Evolutionary conservation across 2,329 filamentous ascomycete species (phyloP), one percentile per base, ranked within the genome.

Genomic region (Acarospora socialis): DNA sequence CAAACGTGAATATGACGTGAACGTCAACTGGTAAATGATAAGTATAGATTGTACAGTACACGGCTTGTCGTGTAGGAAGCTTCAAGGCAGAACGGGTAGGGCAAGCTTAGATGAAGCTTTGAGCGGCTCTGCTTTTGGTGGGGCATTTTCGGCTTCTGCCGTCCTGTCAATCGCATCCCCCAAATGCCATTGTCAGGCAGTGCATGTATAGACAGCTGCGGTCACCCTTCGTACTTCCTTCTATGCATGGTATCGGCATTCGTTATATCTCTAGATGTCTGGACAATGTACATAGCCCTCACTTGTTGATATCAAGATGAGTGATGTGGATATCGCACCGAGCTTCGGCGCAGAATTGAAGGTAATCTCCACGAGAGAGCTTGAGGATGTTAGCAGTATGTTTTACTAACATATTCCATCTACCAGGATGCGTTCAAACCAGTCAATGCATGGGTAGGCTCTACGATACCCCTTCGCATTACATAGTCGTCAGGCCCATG

Each of bases 361-460:
- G 79, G 84, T 86, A n/a, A 27, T 15, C 7, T 7, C 25, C 21
- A n/a, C n/a, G n/a, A n/a, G n/a, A n/a, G n/a, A n/a, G n/a, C n/a
- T n/a, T n/a, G n/a, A n/a, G n/a, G n/a, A n/a, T 43, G 31, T 30
- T 34, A 15, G 17, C 21, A 31, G 34, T 28, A 13, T 28, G 2
- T 15, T 29, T 28, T 30, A 20, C 13, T 10, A 14, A 29, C 19
- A 34, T 35, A n/a, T n/a, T n/a, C n/a, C n/a, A n/a, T n/a, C n/a
- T n/a, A n/a, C 36, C 51, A 94, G 83, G 90, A 98, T 74, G 82
- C 81, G 52, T 98, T 94, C 68, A 94, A 92, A 59, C 74, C 83
- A 12, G 84, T 92, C 53, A 94, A 86, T 60, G 73, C 70, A 48
- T 98, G 90, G 90, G 72, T 75, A 65, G 44, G 59, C 48, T 33